phyloP scores from a whole-genome alignment of 2,329 filamentous ascomycete genomes.

The Chrysoporthe puriensis region DNA sequence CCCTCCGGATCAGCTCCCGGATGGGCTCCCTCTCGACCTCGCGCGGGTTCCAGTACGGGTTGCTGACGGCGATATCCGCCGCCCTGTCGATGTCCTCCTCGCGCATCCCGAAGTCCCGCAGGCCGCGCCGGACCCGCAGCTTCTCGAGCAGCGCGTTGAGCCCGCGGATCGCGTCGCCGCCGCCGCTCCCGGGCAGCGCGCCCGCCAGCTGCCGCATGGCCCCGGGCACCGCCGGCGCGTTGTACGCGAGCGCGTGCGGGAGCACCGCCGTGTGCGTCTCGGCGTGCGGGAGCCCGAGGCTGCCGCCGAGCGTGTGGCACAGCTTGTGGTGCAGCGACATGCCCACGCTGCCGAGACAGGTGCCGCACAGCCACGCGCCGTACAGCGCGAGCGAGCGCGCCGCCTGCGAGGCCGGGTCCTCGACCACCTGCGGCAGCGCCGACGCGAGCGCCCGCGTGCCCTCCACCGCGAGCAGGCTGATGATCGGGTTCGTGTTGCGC shows the following conservation, averaged over 20 bases:
- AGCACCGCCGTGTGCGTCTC: conserved; percentile 68
- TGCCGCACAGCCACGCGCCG: conserved; percentile 67
- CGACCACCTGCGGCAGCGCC: conserved; percentile 56
- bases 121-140: conserved; percentile 53
- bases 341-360: conserved; percentile 60
- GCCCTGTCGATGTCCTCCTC: conserved; percentile 61
- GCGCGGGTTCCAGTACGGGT: conserved; percentile 63
- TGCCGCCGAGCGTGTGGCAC: conserved; percentile 66
- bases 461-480: conserved; percentile 60
- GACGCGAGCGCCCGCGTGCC: conserved; percentile 57
- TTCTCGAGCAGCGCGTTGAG: conserved; percentile 59
- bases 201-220: conserved; percentile 57
- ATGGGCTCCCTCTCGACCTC: conserved; percentile 53
- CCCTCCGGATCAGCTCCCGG: conserved; percentile 58
- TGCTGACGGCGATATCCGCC: conserved; percentile 57
- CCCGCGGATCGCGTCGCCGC: conserved; percentile 57
- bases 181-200: conserved; percentile 58
- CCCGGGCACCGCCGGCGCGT: conserved; percentile 57
- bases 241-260: conserved; percentile 66
- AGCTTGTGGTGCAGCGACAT: conserved; percentile 72
- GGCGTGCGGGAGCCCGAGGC: conserved; percentile 66
- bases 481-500: conserved; percentile 63
- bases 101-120: conserved; percentile 59
- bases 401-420: conserved; percentile 45
- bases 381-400: conserved; percentile 60